Evolutionary conservation across 2,329 filamentous ascomycete species (phyloP).

Genomic region (Harringtonia aguacate): DNA sequence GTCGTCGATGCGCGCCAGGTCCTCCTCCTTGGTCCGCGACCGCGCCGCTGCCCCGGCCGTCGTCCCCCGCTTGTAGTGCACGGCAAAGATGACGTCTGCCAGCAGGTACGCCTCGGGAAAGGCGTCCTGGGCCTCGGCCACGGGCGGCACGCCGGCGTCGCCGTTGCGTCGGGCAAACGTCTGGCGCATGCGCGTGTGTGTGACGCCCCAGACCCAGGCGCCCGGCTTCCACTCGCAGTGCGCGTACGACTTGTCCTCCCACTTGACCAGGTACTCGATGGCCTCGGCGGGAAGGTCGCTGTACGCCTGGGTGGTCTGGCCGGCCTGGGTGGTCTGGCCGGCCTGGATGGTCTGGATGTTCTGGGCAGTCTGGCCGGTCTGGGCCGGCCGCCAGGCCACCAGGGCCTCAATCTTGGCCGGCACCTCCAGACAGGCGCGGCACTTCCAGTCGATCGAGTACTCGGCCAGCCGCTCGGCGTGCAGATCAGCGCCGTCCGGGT

Average conservation of each 20-base stretch:
- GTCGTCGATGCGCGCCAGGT: conserved; percentile 57
- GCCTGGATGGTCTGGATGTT: no score
- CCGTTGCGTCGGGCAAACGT: conserved; percentile 65
- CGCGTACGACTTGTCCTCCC: conserved; percentile 70
- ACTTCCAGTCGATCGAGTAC: conserved; percentile 68
- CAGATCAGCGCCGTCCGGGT: conserved; percentile 31
- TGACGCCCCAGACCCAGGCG: conserved; percentile 73
- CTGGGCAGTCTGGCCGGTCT: conserved; percentile 36
- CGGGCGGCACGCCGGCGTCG: conserved; percentile 48
- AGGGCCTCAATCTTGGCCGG: conserved; percentile 60
- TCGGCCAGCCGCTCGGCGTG: conserved; percentile 56
- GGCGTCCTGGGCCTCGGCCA: conserved; percentile 64
- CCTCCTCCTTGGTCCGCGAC: conserved; percentile 42
- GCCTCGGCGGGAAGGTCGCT: conserved; percentile 57
- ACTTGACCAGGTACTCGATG: conserved; percentile 91
- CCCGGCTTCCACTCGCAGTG: conserved; percentile 82
- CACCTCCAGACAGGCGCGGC: conserved; percentile 61
- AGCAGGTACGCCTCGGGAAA: conserved; percentile 79
- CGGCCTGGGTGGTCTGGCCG: no score
- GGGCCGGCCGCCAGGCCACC: conserved; percentile 73
- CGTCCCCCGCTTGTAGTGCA: conserved; percentile 42
- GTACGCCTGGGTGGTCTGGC: conserved; percentile 35
- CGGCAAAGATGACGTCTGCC: conserved; percentile 80
- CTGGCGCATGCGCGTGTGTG: conserved; percentile 51
- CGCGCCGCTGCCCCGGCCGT: conserved; percentile 14